Conservation (phyloP, 2,329 filamentous ascomycete species). For the Cladosporium velox region DNA sequence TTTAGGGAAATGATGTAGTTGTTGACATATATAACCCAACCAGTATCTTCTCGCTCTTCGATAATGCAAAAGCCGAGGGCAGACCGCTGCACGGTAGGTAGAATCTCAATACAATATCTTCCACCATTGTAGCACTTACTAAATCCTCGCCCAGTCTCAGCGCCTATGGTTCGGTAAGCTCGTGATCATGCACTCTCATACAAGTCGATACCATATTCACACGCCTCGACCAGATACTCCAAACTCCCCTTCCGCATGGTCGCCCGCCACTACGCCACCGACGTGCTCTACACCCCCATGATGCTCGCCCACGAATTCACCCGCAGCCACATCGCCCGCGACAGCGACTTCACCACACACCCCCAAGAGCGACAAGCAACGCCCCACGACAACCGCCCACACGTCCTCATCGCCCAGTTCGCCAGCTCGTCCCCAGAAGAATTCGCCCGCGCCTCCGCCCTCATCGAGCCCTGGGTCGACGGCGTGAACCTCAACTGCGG, state of each 20-base stretch:
- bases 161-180: constrained; percentile 67
- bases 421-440: constrained; percentile 64
- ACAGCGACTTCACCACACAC: constrained; percentile 62
- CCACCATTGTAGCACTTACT: constrained; percentile 13
- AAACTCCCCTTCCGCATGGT: constrained; percentile 70
- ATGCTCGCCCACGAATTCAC: constrained; percentile 44
- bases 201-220: not conserved
- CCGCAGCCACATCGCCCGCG: constrained; percentile 40
- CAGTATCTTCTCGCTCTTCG: constrained; percentile 19
- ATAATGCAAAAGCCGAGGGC: constrained; percentile 26
- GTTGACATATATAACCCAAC: not conserved
- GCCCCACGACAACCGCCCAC: constrained; percentile 22
- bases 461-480: constrained; percentile 62
- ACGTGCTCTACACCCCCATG: constrained; percentile 73
- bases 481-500: constrained; percentile 73
- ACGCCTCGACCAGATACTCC: constrained; percentile 28
- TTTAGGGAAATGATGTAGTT: not conserved
- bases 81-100: constrained; percentile 54
- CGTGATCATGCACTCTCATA: not conserved
- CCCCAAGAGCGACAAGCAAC: constrained; percentile 49
- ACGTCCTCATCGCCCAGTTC: constrained; percentile 66
- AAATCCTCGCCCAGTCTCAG: constrained; percentile 47
- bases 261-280: constrained; percentile 63
- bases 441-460: constrained; percentile 61
- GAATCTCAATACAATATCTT: not conserved